Percentiles rank a stretch among this genome's conserved stretches.
Evolutionary conservation across 495 filamentous ascomycete species (phyloP).

Genomic region (Penicillium riverlandense): DNA sequence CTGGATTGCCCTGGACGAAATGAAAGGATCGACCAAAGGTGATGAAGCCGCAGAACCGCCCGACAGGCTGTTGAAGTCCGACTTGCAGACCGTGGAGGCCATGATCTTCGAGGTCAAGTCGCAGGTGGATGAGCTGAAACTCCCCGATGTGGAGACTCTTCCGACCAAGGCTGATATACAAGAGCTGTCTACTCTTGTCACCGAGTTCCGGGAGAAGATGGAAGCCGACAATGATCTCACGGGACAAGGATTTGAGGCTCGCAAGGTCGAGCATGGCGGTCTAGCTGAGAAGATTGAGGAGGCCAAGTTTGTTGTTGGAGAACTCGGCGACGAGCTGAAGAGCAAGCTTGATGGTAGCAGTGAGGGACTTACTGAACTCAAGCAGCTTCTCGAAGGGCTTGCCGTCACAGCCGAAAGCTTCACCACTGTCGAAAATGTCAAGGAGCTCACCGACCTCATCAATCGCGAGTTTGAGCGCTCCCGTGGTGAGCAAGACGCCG

Average conservation of each 20-base stretch:
- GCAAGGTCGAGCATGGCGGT: constrained; percentile 56
- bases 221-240: constrained; percentile 63
- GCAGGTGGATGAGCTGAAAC: constrained; percentile 61
- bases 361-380: constrained; percentile 47
- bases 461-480: constrained; percentile 76
- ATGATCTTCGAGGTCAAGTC: constrained; percentile 75
- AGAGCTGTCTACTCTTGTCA: constrained; percentile 59
- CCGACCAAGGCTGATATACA: constrained; percentile 55
- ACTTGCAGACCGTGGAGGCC: constrained; percentile 69
- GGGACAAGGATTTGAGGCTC: constrained; percentile 73
- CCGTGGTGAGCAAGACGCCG: constrained; percentile 57
- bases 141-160: constrained; percentile 57
- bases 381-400: constrained; percentile 54
- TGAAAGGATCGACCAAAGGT: constrained; percentile 51
- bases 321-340: constrained; percentile 61
- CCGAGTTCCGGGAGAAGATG: constrained; percentile 62
- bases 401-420: constrained; percentile 53
- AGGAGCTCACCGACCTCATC: constrained; percentile 72
- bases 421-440: constrained; percentile 57
- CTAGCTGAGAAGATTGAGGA: constrained; percentile 53
- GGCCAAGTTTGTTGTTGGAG: constrained; percentile 47
- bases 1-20: constrained; percentile 63
- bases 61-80: constrained; percentile 67
- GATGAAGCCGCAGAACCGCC: constrained; percentile 48
- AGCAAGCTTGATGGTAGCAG: constrained; percentile 52